Evolutionary conservation across 2,329 filamentous ascomycete genomes (phyloP).

Genomic region (Trichoderma brevicompactum): DNA sequence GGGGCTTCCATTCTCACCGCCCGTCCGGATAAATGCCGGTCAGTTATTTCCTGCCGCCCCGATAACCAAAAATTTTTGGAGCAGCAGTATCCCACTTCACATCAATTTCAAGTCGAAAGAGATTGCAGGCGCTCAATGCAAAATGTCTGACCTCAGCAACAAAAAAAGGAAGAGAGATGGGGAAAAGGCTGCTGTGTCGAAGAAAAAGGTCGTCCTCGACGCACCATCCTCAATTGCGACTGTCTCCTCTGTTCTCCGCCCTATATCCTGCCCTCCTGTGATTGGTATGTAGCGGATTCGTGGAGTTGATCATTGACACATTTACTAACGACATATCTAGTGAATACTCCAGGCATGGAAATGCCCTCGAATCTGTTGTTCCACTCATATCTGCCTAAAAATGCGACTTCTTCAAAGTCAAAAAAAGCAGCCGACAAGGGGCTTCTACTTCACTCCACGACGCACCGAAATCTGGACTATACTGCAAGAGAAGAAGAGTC

Average conservation of each 20-base stretch:
- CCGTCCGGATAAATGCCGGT: conserved; percentile 38
- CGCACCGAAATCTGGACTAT: conserved; percentile 63
- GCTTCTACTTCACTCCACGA: conserved; percentile 61
- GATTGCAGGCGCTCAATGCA: background rate
- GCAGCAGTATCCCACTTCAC: conserved; percentile 35
- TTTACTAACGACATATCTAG: conserved; percentile 39
- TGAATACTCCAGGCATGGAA: conserved; percentile 44
- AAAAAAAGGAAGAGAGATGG: conserved; percentile 61
- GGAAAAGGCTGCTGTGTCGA: conserved; percentile 47
- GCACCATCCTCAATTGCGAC: conserved; percentile 47
- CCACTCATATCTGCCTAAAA: conserved; percentile 52
- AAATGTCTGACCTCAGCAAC: conserved; percentile 47
- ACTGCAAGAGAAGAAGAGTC: conserved; percentile 56
- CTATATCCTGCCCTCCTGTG: conserved; percentile 55
- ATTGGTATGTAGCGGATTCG: conserved; percentile 49
- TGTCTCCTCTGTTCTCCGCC: conserved; percentile 52
- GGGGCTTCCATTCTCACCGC: conserved; percentile 29
- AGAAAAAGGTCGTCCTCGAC: conserved; percentile 59
- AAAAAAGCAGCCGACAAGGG: conserved; percentile 51
- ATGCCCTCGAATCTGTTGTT: conserved; percentile 48
- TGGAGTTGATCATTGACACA: background rate
- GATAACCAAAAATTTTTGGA: conserved; percentile 38
- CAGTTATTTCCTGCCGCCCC: conserved; percentile 35
- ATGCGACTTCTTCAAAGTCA: conserved; percentile 41
- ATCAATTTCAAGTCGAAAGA: conserved; percentile 8